Evolutionary conservation across 805 yeast genomes (phyloP).

Genomic region (Myxozyma udenii): DNA sequence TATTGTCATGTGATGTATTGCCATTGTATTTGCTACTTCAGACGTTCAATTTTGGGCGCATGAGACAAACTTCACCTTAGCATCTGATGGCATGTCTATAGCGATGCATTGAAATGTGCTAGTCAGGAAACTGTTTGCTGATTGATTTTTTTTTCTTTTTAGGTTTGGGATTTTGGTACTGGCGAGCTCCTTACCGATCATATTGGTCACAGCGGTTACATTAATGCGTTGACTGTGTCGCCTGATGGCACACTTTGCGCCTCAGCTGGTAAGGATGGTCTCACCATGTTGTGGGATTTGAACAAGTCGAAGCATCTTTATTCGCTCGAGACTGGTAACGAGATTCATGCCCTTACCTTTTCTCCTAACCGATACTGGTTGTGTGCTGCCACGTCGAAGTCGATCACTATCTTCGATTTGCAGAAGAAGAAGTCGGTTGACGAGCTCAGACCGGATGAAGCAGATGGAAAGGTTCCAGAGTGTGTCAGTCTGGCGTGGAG

Average conservation of each 20-base stretch:
- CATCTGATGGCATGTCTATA: conserved; percentile 64
- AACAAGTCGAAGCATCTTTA: conserved; percentile 78
- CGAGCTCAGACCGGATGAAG: conserved; percentile 97
- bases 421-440: conserved; percentile 91
- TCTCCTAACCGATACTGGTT: conserved; percentile 99
- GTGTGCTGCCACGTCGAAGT: conserved; percentile 97
- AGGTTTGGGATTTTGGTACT: conserved; percentile 93
- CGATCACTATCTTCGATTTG: conserved; percentile 97
- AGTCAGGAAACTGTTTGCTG: neutral
- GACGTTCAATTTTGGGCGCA: conserved; percentile 62
- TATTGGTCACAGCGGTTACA: conserved; percentile 99
- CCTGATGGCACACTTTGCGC: conserved; percentile 99
- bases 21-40: conserved; percentile 96
- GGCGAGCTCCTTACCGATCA: conserved; percentile 89
- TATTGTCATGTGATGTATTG: conserved; percentile 23
- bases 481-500: conserved; percentile 99
- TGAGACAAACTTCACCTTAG: conserved; percentile 99
- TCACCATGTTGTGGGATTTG: conserved; percentile 97
- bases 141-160: conserved; percentile 14
- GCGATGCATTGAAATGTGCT: too few relatives aligned
- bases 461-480: conserved; percentile 93
- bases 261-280: conserved; percentile 99
- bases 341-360: conserved; percentile 97
- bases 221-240: conserved; percentile 92
- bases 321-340: conserved; percentile 93